These are phyloP conservation scores for Cutaneotrichosporon arboriforme DNA, from an alignment of 1,284 basidiomycete genomes.

Conservation along the genomic window DNA sequence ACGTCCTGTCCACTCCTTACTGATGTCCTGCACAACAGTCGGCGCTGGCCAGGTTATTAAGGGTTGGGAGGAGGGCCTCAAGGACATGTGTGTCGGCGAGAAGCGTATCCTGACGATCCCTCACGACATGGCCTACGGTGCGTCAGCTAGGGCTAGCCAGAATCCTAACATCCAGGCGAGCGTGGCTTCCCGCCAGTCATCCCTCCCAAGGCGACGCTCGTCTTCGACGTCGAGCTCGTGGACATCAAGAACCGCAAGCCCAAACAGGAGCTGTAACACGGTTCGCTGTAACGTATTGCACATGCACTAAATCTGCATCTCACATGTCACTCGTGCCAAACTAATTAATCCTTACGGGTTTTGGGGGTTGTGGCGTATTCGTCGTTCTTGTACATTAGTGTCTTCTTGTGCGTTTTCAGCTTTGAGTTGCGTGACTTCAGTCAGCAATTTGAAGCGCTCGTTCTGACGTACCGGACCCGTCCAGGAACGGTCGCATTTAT, in stretches of 20 bases:
- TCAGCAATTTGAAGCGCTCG: no score
- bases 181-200: slow-evolving; percentile 58
- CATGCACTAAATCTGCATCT: background rate
- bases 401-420: no score
- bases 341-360: no score
- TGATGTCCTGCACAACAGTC: slow-evolving; percentile 38
- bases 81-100: slow-evolving; percentile 79
- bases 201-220: slow-evolving; percentile 73
- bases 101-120: slow-evolving; percentile 89
- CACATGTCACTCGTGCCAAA: no score
- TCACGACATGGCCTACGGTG: slow-evolving; percentile 70
- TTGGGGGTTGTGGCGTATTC: no score
- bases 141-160: slow-evolving; percentile 35
- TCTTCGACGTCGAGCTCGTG: slow-evolving; percentile 82
- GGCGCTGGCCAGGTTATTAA: slow-evolving; percentile 54
- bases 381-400: no score
- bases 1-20: background rate
- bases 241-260: slow-evolving; percentile 52
- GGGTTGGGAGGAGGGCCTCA: slow-evolving; percentile 50
- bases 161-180: slow-evolving; percentile 51
- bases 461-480: no score
- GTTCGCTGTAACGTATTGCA: background rate
- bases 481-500: no score
- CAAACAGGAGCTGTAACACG: slow-evolving; percentile 16
- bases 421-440: no score